Evolutionary conservation across 495 filamentous ascomycete species (phyloP).

Genomic region (Hypoxylon intermedium): DNA sequence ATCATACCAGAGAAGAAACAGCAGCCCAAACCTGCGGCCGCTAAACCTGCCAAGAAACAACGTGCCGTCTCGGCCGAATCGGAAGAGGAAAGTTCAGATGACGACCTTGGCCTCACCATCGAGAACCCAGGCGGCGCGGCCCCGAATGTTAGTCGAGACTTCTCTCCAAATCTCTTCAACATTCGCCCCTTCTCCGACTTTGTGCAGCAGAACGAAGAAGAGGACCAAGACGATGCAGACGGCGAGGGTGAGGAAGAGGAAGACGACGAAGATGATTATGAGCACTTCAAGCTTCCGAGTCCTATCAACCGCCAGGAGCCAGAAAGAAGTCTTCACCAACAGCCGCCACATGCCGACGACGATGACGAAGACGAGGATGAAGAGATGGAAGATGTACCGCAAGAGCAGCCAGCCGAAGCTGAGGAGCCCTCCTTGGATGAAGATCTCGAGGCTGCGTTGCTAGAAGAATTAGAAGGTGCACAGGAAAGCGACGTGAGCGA

Average conservation of each 20-base stretch:
- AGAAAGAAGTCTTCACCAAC: slow-evolving; percentile 17
- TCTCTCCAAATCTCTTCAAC: slow-evolving; percentile 47
- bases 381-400: slow-evolving; percentile 42
- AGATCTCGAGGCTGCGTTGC: slow-evolving; percentile 50
- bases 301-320: slow-evolving; percentile 43
- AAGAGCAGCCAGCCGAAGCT: slow-evolving; percentile 18
- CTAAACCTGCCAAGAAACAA: slow-evolving; percentile 10
- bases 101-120: slow-evolving; percentile 53
- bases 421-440: slow-evolving; percentile 35
- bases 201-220: slow-evolving; percentile 40
- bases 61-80: slow-evolving; percentile 38
- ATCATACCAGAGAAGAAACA: slow-evolving; percentile 37
- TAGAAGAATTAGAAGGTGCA: slow-evolving; percentile 43
- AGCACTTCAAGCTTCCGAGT: slow-evolving; percentile 47
- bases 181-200: slow-evolving; percentile 53
- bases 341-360: slow-evolving; percentile 8
- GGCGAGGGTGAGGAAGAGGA: slow-evolving; percentile 45
- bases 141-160: slow-evolving; percentile 38
- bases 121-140: slow-evolving; percentile 54
- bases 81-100: slow-evolving; percentile 55
- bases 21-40: slow-evolving; percentile 32
- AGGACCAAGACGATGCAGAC: slow-evolving; percentile 45
- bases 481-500: slow-evolving; percentile 52
- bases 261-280: slow-evolving; percentile 39
- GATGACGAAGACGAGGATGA: slow-evolving; percentile 34